These are phyloP conservation scores for Silene noctiflora DNA, from an alignment of 179 eudicot species.

Conservation along the genomic window DNA sequence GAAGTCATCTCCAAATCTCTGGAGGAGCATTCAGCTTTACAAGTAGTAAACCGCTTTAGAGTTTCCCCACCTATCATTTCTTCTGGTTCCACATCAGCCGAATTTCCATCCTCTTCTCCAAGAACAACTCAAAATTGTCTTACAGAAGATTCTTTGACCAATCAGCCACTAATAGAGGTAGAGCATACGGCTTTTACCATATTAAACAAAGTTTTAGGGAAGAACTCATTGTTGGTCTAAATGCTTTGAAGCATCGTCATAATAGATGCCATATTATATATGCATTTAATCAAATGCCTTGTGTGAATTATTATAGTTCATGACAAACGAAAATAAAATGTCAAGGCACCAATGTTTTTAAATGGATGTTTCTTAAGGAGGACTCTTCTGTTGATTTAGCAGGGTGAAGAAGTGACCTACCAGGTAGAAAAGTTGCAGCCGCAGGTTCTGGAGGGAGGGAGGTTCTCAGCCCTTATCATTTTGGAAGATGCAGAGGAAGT, in stretches of 20 bases:
- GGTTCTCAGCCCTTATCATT: slow-evolving; percentile 22
- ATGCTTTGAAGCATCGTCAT: neutral
- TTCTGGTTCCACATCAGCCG: slow-evolving; percentile 23
- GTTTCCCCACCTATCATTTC: slow-evolving; percentile 15
- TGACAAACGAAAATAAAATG: neutral
- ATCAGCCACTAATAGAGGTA: slow-evolving; percentile 28
- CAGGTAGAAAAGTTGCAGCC: slow-evolving; percentile 19
- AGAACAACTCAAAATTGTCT: slow-evolving; percentile 15
- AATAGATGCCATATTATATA: neutral
- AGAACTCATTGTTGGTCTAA: neutral
- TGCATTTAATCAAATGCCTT: neutral
- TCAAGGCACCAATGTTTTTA: neutral
- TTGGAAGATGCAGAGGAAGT: slow-evolving; percentile 28
- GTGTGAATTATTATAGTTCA: neutral
- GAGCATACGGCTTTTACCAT: neutral
- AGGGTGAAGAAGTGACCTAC: slow-evolving; percentile 15
- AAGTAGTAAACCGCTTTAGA: slow-evolving; percentile 8
- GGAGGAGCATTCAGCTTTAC: slow-evolving; percentile 18
- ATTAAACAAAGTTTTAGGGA: neutral
- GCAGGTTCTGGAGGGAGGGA: slow-evolving; percentile 21
- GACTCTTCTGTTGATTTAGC: slow-evolving; percentile 1
- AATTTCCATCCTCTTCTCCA: neutral
- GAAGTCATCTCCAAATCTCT: slow-evolving; percentile 16
- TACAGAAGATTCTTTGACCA: slow-evolving; percentile 13
- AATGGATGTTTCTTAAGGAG: neutral